phyloP scores from a whole-genome alignment of 2,329 filamentous ascomycete species.

The Pseudogymnoascus sp. region DNA sequence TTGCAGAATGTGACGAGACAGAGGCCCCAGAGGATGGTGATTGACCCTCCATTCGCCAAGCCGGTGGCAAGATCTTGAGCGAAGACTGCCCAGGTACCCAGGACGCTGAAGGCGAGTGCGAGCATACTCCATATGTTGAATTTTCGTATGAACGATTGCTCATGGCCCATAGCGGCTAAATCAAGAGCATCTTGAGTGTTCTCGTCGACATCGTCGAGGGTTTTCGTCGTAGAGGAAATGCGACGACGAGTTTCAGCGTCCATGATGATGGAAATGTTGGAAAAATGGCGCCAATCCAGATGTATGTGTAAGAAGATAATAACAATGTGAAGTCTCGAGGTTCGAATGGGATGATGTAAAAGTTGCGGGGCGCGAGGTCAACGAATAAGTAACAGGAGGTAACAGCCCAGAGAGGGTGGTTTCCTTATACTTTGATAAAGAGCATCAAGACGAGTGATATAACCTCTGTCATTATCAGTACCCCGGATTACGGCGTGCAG shows the following conservation, averaged over 20 bases:
- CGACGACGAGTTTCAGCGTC: background rate
- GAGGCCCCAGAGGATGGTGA: slow-evolving; percentile 48
- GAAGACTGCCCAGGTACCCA: slow-evolving; percentile 51
- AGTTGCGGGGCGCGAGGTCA: background rate
- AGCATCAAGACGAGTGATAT: background rate
- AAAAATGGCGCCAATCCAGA: too few relatives aligned
- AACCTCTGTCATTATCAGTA: background rate
- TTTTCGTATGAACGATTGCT: slow-evolving; percentile 36
- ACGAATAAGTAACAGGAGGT: background rate
- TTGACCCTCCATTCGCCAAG: slow-evolving; percentile 45
- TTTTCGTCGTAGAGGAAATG: background rate
- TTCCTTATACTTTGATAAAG: background rate
- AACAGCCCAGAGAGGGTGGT: background rate
- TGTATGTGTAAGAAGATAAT: background rate
- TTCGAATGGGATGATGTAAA: background rate
- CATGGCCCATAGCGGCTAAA: slow-evolving; percentile 35
- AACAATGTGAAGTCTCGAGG: background rate
- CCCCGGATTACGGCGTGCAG: background rate
- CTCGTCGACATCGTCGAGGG: slow-evolving; percentile 22
- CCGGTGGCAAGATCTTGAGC: slow-evolving; percentile 45
- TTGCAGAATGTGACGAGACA: slow-evolving; percentile 44
- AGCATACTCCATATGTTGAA: slow-evolving; percentile 50
- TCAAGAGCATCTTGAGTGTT: slow-evolving; percentile 34
- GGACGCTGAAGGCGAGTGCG: slow-evolving; percentile 47
- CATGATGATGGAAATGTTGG: background rate